Evolutionary conservation across 768 basidiomycete species (phyloP), one percentile per base, ranked within the genome.

Genomic region (Galerina marginata): DNA sequence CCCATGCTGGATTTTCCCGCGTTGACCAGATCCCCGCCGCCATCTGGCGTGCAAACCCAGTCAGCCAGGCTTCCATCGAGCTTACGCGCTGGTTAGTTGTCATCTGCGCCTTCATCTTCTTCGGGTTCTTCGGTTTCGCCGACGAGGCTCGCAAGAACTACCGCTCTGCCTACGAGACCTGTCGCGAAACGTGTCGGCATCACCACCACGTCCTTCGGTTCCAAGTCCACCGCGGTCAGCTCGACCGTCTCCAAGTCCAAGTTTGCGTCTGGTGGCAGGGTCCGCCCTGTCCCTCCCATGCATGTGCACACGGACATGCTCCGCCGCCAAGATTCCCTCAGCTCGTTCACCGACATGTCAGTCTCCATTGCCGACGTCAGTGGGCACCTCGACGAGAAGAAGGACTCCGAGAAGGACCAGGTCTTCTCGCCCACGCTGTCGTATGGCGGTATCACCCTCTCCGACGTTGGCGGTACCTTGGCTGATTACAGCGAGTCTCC

Each of bases 121-220:
- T 90, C 67, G 71, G 69, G n/a, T 84, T 87, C 76, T 90, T 91
- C 66, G 88, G 87, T 1, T 83, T 88, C 53, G 84, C 83, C 9
- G 79, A 81, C 25, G 89, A 89, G 67, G 86, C 88, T 26, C 74
- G 78, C 58, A 81, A 77, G 66, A 73, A 85, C 62, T 89, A 89
- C 66, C 72, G 76, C 9, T 67, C 69, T 6, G 78, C 75, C 0
- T 71, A 79, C 60, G 44, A 57, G 37, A 74, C 77, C 2, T n/a
- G 74, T 84, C 25, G 75, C 79, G 42, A 79, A 78, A 65, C 70
- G 69, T 9, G 65, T 80, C 40, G 78, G 78, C 11, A 56, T 70
- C 57, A 64, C 69, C 42, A 72, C 74, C 23, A 55, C 44, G 5
- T 64, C 58, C 52, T 57, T 65, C 45, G 64, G 69, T 53, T 67